Conservation (phyloP, 2,329 filamentous ascomycete genomes). For the Teratosphaeriaceae sp. region DNA sequence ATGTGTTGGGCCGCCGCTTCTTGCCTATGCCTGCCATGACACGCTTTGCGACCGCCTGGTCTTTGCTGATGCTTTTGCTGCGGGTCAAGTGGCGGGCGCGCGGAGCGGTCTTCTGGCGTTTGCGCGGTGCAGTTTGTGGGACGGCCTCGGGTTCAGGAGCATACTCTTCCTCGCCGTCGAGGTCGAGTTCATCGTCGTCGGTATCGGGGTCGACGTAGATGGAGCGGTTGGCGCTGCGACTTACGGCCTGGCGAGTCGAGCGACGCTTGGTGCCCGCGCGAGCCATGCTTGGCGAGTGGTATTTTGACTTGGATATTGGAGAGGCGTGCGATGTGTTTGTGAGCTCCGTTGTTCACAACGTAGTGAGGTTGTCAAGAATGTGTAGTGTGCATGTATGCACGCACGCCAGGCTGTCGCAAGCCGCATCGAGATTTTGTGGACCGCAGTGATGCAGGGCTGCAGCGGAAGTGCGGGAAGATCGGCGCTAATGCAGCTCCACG, state of each 20-base stretch:
- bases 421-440: no score
- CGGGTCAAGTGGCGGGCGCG: slow-evolving; percentile 22
- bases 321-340: not conserved
- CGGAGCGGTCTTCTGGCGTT: slow-evolving; percentile 14
- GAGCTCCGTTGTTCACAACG: no score
- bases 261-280: slow-evolving; percentile 25
- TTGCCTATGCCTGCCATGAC: slow-evolving; percentile 2
- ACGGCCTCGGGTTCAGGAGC: slow-evolving; percentile 9
- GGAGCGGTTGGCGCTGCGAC: slow-evolving; percentile 26
- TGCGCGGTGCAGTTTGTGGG: slow-evolving; percentile 16
- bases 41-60: not conserved
- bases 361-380: no score
- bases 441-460: no score
- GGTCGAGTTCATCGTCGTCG: slow-evolving; percentile 26
- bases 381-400: no score
- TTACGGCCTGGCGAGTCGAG: slow-evolving; percentile 27
- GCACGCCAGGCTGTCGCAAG: not conserved
- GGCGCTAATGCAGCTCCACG: slow-evolving; percentile 1
- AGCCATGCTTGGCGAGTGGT: not conserved
- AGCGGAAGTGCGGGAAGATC: not conserved
- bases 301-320: not conserved
- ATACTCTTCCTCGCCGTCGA: slow-evolving; percentile 19
- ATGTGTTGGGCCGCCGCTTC: slow-evolving; percentile 7
- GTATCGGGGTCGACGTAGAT: slow-evolving; percentile 30
- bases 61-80: slow-evolving; percentile 11